phyloP scores from a whole-genome alignment of 2,329 filamentous ascomycete genomes.

The Plenodomus tracheiphilus region DNA sequence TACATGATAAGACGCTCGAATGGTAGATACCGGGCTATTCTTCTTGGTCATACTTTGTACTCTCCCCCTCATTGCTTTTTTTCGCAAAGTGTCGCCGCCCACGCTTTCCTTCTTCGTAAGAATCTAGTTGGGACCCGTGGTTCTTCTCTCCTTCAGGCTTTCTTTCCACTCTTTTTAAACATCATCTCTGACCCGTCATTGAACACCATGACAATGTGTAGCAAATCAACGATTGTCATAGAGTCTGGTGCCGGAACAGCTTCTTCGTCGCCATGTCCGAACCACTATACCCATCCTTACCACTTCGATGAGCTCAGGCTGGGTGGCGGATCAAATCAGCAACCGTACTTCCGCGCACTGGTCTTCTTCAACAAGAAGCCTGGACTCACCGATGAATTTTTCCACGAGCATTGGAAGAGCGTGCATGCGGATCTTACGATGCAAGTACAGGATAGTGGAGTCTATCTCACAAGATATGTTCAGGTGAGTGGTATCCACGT shows the following conservation, averaged over 20 bases:
- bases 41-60: no score
- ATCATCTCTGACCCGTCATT: background rate
- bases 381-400: conserved; percentile 12
- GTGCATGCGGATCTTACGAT: conserved; percentile 17
- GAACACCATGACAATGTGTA: background rate
- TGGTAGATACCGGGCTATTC: no score
- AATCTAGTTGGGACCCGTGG: no score
- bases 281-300: conserved; percentile 11
- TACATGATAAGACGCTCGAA: no score
- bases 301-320: conserved; percentile 9
- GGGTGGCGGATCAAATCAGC: conserved; percentile 11
- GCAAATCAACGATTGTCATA: background rate
- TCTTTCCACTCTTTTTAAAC: no score
- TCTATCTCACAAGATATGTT: conserved; percentile 7
- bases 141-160: background rate
- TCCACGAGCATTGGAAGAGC: conserved; percentile 17
- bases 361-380: conserved; percentile 19
- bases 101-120: no score
- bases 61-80: no score
- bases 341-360: conserved; percentile 12
- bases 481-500: conserved; percentile 1
- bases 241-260: background rate
- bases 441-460: conserved; percentile 6
- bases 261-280: conserved; percentile 7
- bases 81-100: no score